Conservation (phyloP, 1,139 yeast species). For the Saccharomyces hybrid region DNA sequence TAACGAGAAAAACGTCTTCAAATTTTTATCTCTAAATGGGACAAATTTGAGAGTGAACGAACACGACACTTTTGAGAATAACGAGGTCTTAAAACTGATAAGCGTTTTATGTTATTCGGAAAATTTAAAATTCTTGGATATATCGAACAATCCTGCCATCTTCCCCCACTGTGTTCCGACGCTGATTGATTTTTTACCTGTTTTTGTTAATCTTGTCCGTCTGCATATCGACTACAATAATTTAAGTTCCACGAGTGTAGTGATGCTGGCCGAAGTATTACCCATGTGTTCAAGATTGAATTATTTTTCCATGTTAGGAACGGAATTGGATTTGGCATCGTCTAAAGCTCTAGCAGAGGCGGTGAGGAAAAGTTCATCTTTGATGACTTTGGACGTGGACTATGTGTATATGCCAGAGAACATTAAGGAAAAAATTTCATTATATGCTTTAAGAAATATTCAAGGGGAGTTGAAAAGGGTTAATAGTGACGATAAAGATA, state of each 20-base stretch:
- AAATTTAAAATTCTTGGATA: conserved; percentile 52
- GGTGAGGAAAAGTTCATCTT: conserved; percentile 44
- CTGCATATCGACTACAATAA: conserved; percentile 57
- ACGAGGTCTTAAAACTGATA: conserved; percentile 27
- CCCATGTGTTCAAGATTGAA: conserved; percentile 54
- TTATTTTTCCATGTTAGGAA: conserved; percentile 56
- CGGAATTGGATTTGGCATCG: conserved; percentile 43
- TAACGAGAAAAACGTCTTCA: conserved; percentile 29
- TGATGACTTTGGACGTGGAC: conserved; percentile 59
- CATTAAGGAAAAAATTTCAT: conserved; percentile 51
- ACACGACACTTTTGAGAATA: conserved; percentile 23
- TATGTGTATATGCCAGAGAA: conserved; percentile 45
- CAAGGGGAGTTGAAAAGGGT: conserved; percentile 36
- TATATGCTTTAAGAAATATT: conserved; percentile 66
- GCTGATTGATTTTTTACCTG: conserved; percentile 48
- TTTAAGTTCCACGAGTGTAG: conserved; percentile 40
- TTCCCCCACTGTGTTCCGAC: conserved; percentile 39
- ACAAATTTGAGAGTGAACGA: conserved; percentile 39
- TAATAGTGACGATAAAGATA: conserved; percentile 2
- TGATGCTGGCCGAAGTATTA: conserved; percentile 50
- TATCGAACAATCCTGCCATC: conserved; percentile 55
- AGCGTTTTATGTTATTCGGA: conserved; percentile 40
- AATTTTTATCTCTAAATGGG: conserved; percentile 45
- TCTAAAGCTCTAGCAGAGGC: conserved; percentile 53
- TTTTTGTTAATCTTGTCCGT: conserved; percentile 48